Evolutionary conservation across 2,329 filamentous ascomycete genomes (phyloP).

Genomic region (Trichoderma gracile): DNA sequence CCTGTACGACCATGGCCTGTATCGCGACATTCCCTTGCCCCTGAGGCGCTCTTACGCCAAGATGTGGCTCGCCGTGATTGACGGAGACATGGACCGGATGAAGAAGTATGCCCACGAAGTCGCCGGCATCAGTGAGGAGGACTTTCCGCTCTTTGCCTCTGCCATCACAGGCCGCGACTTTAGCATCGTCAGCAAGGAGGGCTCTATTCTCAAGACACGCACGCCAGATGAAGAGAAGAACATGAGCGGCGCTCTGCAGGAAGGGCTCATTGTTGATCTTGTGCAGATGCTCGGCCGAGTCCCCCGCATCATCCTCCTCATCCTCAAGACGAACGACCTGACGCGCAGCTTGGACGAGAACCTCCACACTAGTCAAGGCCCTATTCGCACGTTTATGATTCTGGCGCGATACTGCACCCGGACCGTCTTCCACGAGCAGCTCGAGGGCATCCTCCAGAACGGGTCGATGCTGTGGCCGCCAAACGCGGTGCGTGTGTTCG

Average conservation of each 20-base stretch:
- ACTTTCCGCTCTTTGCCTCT: conserved; percentile 92
- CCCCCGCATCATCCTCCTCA: conserved; percentile 87
- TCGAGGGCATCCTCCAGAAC: conserved; percentile 55
- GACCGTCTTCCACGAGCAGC: conserved; percentile 65
- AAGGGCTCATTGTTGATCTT: conserved; percentile 84
- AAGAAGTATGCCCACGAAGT: conserved; percentile 85
- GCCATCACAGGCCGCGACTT: conserved; percentile 96
- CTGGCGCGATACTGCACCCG: conserved; percentile 67
- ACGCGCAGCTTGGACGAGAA: conserved; percentile 93
- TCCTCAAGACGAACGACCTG: conserved; percentile 96
- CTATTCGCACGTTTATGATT: conserved; percentile 66
- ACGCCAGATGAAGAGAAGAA: conserved; percentile 77
- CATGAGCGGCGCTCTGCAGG: conserved; percentile 81
- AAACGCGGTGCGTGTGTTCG: conserved; percentile 55
- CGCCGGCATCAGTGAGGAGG: conserved; percentile 81
- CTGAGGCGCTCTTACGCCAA: conserved; percentile 88
- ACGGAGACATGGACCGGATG: conserved; percentile 84
- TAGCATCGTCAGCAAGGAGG: conserved; percentile 66
- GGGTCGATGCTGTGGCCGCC: conserved; percentile 61
- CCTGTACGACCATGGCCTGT: conserved; percentile 94
- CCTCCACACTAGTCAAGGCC: conserved; percentile 70
- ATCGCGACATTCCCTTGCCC: conserved; percentile 81
- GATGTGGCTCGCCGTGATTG: conserved; percentile 94
- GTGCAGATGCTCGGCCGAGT: conserved; percentile 87
- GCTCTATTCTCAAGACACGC: conserved; percentile 58